Evolutionary conservation across 2,329 filamentous ascomycete genomes (phyloP), one percentile per base, ranked within the genome.

Genomic region (Aspergillus neotritici): DNA sequence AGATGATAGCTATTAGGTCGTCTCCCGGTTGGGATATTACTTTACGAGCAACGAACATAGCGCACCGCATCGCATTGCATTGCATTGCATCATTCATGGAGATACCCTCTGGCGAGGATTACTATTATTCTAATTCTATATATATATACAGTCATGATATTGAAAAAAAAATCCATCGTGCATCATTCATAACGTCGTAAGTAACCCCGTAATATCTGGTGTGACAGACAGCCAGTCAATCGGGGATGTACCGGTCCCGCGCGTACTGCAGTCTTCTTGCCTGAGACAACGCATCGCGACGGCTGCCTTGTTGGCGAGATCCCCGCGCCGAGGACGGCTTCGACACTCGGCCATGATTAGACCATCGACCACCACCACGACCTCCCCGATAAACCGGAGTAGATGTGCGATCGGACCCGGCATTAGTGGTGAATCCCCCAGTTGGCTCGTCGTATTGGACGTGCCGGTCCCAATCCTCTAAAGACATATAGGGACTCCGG

Each of bases 401-500:
- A 15, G 60, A 41, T 7, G 52, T 57, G 21, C 52, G 52, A 46
- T 44, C 42, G 13, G 50, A 36, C n/a, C 16, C 34, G 31, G 34
- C 37, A 10, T 33, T 32, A 21, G 34, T 7, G 33, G 37, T 12
- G 28, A n/a, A n/a, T 31, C 15, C 30, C 34, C n/a, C 25, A 21
- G 5, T 41, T 14, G 34, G 40, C 33, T 63, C 60, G 10, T 63
- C 55, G 58, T 95, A 94, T 63, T 91, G 87, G 11, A 90, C 86
- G 50, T 81, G 72, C 13, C 76, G 71, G 68, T 96, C 91, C 88
- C 89, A 97, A 36, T 84, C 83, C 40, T 80, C 75, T 7, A 94
- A 65, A 7, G 76, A 80, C 2, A 65, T 73, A 57, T 80, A 91
- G 0, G 90, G 89, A 63, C 89, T 95, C 44, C 87, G 76, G 53